These are phyloP conservation scores for Pharus latifolius DNA, from an alignment of 176 grass and related monocot species.

Conservation along the genomic window DNA sequence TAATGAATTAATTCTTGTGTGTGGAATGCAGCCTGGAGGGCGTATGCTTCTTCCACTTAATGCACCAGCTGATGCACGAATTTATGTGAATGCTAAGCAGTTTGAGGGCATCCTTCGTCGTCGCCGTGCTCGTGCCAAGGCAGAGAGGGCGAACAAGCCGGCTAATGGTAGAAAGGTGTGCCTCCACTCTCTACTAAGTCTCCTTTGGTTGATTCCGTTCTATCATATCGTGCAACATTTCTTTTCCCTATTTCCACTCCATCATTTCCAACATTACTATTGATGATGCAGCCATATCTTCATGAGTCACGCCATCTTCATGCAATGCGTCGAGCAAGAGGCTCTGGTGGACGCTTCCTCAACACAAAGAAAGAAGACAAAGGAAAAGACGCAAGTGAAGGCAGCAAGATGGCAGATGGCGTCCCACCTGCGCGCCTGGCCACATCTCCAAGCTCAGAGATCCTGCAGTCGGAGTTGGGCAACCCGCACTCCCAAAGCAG, in stretches of 20 bases:
- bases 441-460: conserved; percentile 33
- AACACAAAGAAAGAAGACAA: conserved; percentile 61
- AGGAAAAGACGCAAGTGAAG: background rate
- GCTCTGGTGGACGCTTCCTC: conserved; percentile 82
- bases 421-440: background rate
- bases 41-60: conserved; percentile 69
- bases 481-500: conserved; percentile 37
- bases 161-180: conserved; percentile 69
- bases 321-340: conserved; percentile 72
- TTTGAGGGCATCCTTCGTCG: conserved; percentile 86
- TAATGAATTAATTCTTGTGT: background rate
- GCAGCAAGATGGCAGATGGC: background rate
- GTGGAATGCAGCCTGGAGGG: conserved; percentile 35
- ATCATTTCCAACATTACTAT: background rate
- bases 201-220: background rate
- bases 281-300: conserved; percentile 50
- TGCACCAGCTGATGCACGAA: conserved; percentile 45
- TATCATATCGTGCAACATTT: background rate
- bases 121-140: conserved; percentile 82
- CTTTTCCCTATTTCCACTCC: background rate
- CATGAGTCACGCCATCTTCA: conserved; percentile 90
- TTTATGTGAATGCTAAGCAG: conserved; percentile 93
- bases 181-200: background rate
- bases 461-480: conserved; percentile 17
- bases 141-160: conserved; percentile 39